Evolutionary conservation across 129 eudicot genomes (phyloP), one percentile per base, ranked within the genome.

Genomic region (Arctium minus): DNA sequence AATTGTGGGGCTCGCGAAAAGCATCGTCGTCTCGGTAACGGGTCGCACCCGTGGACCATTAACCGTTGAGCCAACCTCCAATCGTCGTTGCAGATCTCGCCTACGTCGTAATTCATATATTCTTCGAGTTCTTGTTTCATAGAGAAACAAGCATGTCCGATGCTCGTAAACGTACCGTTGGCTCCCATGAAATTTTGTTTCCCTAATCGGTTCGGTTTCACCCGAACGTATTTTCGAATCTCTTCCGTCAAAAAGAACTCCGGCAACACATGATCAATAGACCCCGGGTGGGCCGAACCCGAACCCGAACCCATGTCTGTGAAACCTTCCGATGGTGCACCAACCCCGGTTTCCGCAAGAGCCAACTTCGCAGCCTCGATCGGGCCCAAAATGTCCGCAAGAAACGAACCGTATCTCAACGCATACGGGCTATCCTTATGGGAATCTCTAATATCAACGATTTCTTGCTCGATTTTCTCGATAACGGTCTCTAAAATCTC

Each of bases 11-110:
- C 92, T 11, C 75, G 36, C 17, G 94, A 73, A 12, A 87, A 83
- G 65, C 97, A 90, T 40, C 94, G 84, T 71, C 97, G 85, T 83
- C 97, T 80, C 8, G 94, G 97, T 64, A 92, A 80, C 1, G 97
- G 97, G 80, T 92, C 97, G 46, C 97, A 92, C 72, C 94, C 97
- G 11, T 87, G 94, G 27, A 92, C 89, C 97, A 92, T 90, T 31
- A 92, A 80, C 72, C 86, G 89, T 73, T 92, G 94, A 17, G 92
- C 97, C 39, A 90, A 83, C 73, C 82, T 89, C 97, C 97, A 92
- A 79, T 90, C 94, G 73, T 92, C 97, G n/a, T 87, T 88, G 73
- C 94, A 92, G 6, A 92, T 86, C 15, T 92, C 94, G 53, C 97
- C 97, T 56, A 90, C 85, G 71, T 92, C 97, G 74, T 92, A 92